Evolutionary conservation across 768 basidiomycete species (phyloP).

Genomic region (Boletus pseudo-olivaceus): DNA sequence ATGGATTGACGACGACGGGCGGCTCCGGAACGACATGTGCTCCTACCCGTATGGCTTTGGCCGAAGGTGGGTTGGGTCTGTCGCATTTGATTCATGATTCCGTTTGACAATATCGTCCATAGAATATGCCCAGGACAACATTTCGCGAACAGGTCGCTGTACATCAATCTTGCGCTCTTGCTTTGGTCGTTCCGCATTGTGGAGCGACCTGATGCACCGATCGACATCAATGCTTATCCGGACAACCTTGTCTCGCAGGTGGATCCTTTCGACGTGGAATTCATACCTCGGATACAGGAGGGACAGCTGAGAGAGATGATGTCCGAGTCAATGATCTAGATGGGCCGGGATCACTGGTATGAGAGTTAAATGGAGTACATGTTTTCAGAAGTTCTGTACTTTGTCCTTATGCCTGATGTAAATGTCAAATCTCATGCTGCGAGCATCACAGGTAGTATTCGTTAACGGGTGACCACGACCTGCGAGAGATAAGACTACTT

Average conservation of each 20-base stretch:
- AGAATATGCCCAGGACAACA: conserved; percentile 61
- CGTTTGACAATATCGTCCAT: not conserved
- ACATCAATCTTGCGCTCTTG: conserved; percentile 54
- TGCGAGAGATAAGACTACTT: not conserved
- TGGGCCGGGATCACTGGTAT: not conserved
- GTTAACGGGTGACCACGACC: not conserved
- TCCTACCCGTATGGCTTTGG: conserved; percentile 53
- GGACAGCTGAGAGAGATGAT: conserved; percentile 8
- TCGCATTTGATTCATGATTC: not conserved
- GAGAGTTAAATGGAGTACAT: no score
- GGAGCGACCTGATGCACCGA: conserved; percentile 45
- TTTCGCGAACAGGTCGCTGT: conserved; percentile 49
- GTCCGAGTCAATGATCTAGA: not conserved
- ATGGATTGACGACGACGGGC: conserved; percentile 44
- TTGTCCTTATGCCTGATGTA: not conserved
- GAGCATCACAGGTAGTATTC: not conserved
- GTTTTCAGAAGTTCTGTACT: not conserved
- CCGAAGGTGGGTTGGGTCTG: conserved; percentile 25
- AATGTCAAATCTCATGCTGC: not conserved
- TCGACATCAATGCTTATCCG: conserved; percentile 53
- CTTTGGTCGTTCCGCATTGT: conserved; percentile 60
- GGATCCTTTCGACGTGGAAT: conserved; percentile 51
- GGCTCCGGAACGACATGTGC: conserved; percentile 41
- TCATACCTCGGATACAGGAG: conserved; percentile 42
- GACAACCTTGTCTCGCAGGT: conserved; percentile 56